Percentiles rank a stretch among this genome's conserved stretches.
Evolutionary conservation across 768 basidiomycete species (phyloP).

Genomic region (Guyanaporus albipodus): DNA sequence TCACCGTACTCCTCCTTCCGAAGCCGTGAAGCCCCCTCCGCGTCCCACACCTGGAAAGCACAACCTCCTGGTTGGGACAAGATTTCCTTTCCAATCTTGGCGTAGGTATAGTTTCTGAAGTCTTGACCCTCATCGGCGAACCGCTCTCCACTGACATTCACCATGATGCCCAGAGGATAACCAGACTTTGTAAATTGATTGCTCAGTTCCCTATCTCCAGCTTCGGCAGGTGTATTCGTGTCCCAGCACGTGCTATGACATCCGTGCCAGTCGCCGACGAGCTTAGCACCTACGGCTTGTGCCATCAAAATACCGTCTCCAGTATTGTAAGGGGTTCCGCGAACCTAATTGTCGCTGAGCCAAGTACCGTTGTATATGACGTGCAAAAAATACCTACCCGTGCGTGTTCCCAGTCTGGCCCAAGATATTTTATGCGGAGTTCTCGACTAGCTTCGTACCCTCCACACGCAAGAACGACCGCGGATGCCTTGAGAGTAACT

Average conservation of each 20-base stretch:
- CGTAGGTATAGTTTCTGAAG: constrained; percentile 71
- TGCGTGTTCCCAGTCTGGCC: constrained; percentile 55
- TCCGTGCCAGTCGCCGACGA: constrained; percentile 64
- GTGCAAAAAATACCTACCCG: constrained; percentile 36
- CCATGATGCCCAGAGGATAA: constrained; percentile 68
- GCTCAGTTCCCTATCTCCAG: constrained; percentile 54
- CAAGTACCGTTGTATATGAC: neutral
- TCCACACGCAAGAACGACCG: constrained; percentile 61
- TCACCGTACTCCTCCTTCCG: constrained; percentile 66
- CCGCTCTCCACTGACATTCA: constrained; percentile 51
- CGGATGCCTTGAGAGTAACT: constrained; percentile 36
- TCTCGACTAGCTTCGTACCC: constrained; percentile 59
- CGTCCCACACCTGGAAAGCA: constrained; percentile 67
- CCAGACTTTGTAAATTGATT: constrained; percentile 75
- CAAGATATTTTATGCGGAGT: constrained; percentile 51
- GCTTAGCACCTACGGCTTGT: constrained; percentile 44
- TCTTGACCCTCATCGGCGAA: constrained; percentile 74
- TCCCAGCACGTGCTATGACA: constrained; percentile 76
- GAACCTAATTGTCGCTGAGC: constrained; percentile 39
- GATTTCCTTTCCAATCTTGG: constrained; percentile 60
- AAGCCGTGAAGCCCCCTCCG: constrained; percentile 39
- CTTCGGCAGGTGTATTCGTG: constrained; percentile 48
- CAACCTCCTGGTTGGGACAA: constrained; percentile 53
- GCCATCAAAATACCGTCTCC: constrained; percentile 63
- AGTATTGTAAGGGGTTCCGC: constrained; percentile 69